Percentiles rank a stretch among this genome's conserved stretches.
These are phyloP conservation scores for Ettlia oleoabundans DNA, from an alignment of 139 green algal genomes.

Conservation along the genomic window DNA sequence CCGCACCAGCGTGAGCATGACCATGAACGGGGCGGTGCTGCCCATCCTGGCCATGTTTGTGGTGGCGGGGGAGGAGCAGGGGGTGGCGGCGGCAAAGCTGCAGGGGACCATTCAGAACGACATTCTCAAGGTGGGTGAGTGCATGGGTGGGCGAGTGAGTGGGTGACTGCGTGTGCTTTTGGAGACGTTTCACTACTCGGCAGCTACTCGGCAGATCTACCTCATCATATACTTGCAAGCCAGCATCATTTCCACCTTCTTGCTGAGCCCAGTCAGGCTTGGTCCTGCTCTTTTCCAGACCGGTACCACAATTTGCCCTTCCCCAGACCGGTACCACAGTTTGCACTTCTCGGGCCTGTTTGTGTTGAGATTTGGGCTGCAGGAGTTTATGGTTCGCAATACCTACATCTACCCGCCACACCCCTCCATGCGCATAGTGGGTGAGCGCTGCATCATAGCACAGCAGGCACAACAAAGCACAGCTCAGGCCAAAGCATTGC, in stretches of 20 bases:
- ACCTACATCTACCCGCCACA: conserved; percentile 80
- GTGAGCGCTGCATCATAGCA: neutral
- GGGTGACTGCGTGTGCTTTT: neutral
- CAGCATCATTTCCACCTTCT: no score
- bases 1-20: conserved; percentile 75
- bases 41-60: conserved; percentile 71
- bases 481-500: no score
- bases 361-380: neutral
- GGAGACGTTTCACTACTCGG: no score
- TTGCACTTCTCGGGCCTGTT: no score
- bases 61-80: conserved; percentile 72
- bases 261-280: no score
- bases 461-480: neutral
- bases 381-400: conserved; percentile 86
- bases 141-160: neutral
- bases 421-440: conserved; percentile 73
- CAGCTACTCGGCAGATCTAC: no score
- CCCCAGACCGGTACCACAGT: no score
- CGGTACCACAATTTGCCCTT: no score
- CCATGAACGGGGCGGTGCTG: conserved; percentile 81
- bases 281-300: no score
- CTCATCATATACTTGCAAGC: no score
- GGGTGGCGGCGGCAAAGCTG: conserved; percentile 46
- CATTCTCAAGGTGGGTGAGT: conserved; percentile 67
- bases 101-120: conserved; percentile 83